Evolutionary conservation across 2,329 filamentous ascomycete genomes (phyloP).

Genomic region (Ilyonectria mors-panacis): DNA sequence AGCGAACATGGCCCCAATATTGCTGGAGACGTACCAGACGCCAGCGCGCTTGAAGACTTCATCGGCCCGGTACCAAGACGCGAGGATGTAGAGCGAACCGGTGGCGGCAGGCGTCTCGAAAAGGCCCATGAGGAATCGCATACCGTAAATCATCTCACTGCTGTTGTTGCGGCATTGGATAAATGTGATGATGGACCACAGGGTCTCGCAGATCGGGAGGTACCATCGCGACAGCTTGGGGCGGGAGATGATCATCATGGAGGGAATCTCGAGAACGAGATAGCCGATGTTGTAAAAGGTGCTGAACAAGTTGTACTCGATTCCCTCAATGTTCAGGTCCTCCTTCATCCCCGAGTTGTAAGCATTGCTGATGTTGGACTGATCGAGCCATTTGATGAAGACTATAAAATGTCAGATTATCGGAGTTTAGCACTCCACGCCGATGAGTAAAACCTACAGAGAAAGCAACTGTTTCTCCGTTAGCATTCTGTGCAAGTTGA

Average conservation of each 20-base stretch:
- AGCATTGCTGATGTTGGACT: conserved; percentile 53
- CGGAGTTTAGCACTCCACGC: not conserved
- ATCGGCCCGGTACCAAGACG: conserved; percentile 53
- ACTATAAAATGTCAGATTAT: conserved; percentile 22
- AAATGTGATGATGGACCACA: conserved; percentile 37
- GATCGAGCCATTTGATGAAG: conserved; percentile 54
- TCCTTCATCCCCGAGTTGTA: conserved; percentile 59
- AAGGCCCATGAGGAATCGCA: conserved; percentile 39
- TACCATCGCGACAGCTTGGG: conserved; percentile 28
- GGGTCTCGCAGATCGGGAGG: conserved; percentile 29
- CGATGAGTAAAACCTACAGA: conserved; percentile 24
- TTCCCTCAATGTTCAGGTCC: conserved; percentile 51
- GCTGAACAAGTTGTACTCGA: conserved; percentile 49
- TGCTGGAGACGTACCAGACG: conserved; percentile 60
- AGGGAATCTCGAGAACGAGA: conserved; percentile 44
- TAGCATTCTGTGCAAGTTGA: not conserved
- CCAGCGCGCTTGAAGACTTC: conserved; percentile 65
- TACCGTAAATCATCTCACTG: conserved; percentile 31
- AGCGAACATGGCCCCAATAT: conserved; percentile 36
- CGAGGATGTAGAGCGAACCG: conserved; percentile 49
- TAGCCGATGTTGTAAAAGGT: conserved; percentile 51
- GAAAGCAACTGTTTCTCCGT: conserved; percentile 24
- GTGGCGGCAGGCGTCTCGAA: conserved; percentile 40
- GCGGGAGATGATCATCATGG: conserved; percentile 46
- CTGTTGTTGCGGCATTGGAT: conserved; percentile 22